Conservation (phyloP, 768 basidiomycete species). For the Strobilomyces confusus region DNA sequence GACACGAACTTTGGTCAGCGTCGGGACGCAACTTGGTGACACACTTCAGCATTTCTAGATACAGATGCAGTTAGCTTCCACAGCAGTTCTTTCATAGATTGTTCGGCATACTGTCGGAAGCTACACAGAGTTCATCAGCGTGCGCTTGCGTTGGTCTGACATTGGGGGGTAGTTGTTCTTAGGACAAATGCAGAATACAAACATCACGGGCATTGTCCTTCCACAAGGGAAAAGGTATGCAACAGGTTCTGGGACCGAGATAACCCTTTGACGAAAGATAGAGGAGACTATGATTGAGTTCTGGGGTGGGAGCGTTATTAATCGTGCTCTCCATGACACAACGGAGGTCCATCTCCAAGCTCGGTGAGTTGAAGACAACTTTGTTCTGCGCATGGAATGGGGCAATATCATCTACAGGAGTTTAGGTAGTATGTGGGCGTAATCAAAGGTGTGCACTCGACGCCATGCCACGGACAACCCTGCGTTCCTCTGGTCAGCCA, state of each 20-base stretch:
- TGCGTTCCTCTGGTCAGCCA: not conserved
- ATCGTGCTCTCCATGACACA: conserved; percentile 60
- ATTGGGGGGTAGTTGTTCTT: conserved; percentile 21
- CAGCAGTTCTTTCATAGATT: not conserved
- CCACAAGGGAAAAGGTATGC: conserved; percentile 63
- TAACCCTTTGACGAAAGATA: conserved; percentile 72
- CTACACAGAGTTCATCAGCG: conserved; percentile 43
- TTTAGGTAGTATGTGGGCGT: conserved; percentile 77
- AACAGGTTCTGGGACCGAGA: no score
- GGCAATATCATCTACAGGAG: conserved; percentile 47
- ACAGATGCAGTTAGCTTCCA: conserved; percentile 4
- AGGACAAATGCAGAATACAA: conserved; percentile 73
- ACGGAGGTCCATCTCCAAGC: conserved; percentile 68
- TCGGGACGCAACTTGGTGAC: conserved; percentile 45
- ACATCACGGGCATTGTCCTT: conserved; percentile 89
- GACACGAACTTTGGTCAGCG: conserved; percentile 53
- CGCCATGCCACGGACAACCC: conserved; percentile 78
- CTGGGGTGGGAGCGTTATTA: conserved; percentile 48
- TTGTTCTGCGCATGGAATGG: conserved; percentile 45
- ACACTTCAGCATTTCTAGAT: conserved; percentile 41
- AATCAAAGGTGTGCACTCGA: conserved; percentile 98
- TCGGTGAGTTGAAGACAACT: conserved; percentile 59
- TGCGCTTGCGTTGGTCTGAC: no score
- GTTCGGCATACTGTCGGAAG: conserved; percentile 38
- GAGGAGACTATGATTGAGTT: conserved; percentile 53